Evolutionary conservation across 495 filamentous ascomycete species (phyloP).

Genomic region (Aspergillus diversus): DNA sequence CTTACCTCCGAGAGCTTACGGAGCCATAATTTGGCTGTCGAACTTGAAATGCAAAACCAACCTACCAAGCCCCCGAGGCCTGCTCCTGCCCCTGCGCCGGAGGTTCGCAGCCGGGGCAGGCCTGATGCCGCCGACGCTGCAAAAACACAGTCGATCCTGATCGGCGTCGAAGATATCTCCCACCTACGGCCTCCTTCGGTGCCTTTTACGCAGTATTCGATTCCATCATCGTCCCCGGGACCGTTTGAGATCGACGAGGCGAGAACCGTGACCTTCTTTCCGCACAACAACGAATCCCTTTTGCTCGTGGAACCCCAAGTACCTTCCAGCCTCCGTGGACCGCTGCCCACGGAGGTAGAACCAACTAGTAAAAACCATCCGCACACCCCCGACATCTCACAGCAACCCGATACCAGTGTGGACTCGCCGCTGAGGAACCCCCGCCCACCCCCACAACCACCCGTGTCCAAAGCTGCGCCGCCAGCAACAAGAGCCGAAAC

Average conservation of each 20-base stretch:
- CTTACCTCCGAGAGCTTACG: constrained; percentile 68
- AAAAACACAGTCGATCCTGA: constrained; percentile 34
- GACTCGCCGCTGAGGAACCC: constrained; percentile 78
- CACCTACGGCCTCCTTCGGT: constrained; percentile 49
- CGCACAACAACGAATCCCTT: constrained; percentile 84
- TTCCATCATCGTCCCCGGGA: constrained; percentile 55
- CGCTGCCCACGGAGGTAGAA: constrained; percentile 29
- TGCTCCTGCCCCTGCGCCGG: constrained; percentile 16
- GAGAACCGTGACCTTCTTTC: constrained; percentile 77
- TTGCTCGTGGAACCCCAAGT: constrained; percentile 74
- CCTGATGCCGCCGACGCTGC: constrained; percentile 22
- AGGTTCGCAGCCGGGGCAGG: constrained; percentile 3
- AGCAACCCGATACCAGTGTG: constrained; percentile 46
- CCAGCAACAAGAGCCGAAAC: constrained; percentile 66
- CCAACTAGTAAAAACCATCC: constrained; percentile 24
- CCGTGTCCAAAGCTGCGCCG: constrained; percentile 73
- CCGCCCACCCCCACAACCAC: constrained; percentile 69
- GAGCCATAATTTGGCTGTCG: constrained; percentile 56
- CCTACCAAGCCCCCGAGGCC: constrained; percentile 26
- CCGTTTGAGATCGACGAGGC: constrained; percentile 70
- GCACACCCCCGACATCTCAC: constrained; percentile 35
- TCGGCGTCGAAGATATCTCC: constrained; percentile 40
- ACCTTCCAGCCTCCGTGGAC: constrained; percentile 32
- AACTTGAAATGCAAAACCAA: constrained; percentile 32
- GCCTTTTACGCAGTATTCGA: constrained; percentile 50